Percentiles rank a stretch among this genome's conserved stretches.
phyloP scores from a whole-genome alignment of 176 grass and related monocot species.

The Oryza glumipatula region DNA sequence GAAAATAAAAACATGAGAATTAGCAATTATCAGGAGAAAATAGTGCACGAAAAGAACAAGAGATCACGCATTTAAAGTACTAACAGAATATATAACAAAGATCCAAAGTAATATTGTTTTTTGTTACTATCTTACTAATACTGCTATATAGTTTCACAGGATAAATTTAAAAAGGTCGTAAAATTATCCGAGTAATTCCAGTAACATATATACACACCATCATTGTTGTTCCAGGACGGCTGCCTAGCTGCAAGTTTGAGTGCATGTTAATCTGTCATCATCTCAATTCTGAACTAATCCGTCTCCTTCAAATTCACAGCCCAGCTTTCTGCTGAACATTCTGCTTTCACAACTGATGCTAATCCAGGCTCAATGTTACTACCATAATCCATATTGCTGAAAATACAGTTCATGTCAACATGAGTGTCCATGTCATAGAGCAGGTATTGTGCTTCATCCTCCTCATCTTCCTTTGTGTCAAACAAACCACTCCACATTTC shows the following conservation, averaged over 20 bases:
- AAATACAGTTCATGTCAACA: constrained; percentile 43
- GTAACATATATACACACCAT: constrained; percentile 17
- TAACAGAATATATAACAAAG: background rate
- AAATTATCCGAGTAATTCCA: background rate
- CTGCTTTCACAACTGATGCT: background rate
- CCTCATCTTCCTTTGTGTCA: constrained; percentile 34
- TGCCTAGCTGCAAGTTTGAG: background rate
- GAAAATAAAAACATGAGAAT: background rate
- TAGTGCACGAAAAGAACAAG: background rate
- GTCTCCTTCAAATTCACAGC: constrained; percentile 33
- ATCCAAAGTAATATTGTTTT: background rate
- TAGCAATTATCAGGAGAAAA: background rate
- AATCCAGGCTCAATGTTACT: constrained; percentile 5
- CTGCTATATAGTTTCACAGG: background rate
- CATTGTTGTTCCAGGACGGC: background rate
- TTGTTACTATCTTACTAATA: constrained; percentile 26
- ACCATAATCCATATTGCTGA: constrained; percentile 52
- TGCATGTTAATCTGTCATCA: constrained; percentile 33
- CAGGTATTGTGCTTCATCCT: constrained; percentile 17
- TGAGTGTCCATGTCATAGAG: constrained; percentile 21
- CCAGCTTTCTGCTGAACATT: constrained; percentile 4
- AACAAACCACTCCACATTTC: constrained; percentile 58
- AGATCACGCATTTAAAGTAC: background rate
- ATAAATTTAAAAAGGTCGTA: constrained; percentile 26
- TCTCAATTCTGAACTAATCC: constrained; percentile 64